Percentiles rank a stretch among this genome's conserved stretches.
Conservation (phyloP, 129 eudicot species). For the Heracleum sosnowskyi region DNA sequence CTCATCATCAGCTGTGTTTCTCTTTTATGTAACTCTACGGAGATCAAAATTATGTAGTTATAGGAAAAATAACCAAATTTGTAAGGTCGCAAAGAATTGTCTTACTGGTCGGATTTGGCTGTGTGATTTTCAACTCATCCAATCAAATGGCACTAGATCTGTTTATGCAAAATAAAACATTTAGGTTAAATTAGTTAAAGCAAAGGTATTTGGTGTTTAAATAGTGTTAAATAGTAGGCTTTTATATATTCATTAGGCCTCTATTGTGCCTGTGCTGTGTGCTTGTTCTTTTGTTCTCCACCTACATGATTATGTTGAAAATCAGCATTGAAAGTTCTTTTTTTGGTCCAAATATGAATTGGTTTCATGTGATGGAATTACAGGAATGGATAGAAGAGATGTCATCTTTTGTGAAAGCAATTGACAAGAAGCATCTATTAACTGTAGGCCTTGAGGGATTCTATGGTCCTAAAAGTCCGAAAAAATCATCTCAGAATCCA, state of each 20-base stretch:
- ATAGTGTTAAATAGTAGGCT: background rate
- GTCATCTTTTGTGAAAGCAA: slow-evolving; percentile 65
- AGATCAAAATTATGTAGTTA: background rate
- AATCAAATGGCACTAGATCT: too few species aligned
- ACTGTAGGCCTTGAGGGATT: slow-evolving; percentile 93
- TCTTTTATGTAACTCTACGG: background rate
- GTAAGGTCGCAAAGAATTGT: too few species aligned
- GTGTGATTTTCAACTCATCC: background rate
- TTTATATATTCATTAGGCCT: background rate
- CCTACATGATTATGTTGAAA: background rate
- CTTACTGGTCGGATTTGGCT: background rate
- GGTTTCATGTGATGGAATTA: slow-evolving; percentile 12
- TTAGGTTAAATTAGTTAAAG: background rate
- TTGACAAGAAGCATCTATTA: slow-evolving; percentile 73
- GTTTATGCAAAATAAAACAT: background rate
- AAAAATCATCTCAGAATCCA: slow-evolving; percentile 55
- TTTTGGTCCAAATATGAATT: background rate
- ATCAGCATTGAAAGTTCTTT: background rate
- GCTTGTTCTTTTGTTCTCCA: background rate
- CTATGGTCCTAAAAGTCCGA: slow-evolving; percentile 79
- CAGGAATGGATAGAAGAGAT: slow-evolving; percentile 99
- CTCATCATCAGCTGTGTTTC: background rate
- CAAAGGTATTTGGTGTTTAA: background rate
- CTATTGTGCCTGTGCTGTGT: background rate
- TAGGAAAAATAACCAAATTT: background rate